Percentiles rank a stretch among this genome's conserved stretches.
phyloP scores from a whole-genome alignment of 495 filamentous ascomycete genomes.

The Apodospora peruviana region DNA sequence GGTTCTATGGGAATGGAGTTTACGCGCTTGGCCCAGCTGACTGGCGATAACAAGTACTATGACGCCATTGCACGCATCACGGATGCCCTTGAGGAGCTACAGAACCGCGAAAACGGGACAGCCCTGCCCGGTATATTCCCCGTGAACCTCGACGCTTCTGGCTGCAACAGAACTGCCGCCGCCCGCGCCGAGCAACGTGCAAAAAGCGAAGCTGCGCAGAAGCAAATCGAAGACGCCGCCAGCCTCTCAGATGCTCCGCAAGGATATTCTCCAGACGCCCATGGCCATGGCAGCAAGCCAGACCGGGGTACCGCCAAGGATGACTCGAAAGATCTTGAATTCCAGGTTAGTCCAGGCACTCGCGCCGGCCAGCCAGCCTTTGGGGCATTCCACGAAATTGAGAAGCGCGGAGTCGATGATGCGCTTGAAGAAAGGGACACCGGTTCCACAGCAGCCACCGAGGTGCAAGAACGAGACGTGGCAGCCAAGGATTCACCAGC shows the following conservation, averaged over 20 bases:
- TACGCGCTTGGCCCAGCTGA: constrained; percentile 87
- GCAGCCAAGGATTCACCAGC: not conserved
- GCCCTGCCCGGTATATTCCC: constrained; percentile 83
- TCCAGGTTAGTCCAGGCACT: not conserved
- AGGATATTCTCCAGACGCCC: constrained; percentile 4
- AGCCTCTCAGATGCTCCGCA: constrained; percentile 2
- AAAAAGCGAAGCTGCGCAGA: constrained; percentile 12
- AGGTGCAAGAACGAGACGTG: not conserved
- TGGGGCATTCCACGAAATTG: not conserved
- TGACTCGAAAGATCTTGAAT: not conserved
- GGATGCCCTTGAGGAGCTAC: constrained; percentile 74
- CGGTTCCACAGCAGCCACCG: not conserved
- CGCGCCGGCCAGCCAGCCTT: not conserved
- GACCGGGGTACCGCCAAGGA: not conserved
- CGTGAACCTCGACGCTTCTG: constrained; percentile 64
- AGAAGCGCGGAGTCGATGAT: not conserved
- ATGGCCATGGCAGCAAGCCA: too few relatives aligned
- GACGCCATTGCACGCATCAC: constrained; percentile 93
- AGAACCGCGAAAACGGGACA: constrained; percentile 55
- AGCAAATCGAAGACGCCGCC: constrained; percentile 15
- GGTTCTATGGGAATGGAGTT: constrained; percentile 93
- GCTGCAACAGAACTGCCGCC: constrained; percentile 44
- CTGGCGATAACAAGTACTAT: constrained; percentile 81
- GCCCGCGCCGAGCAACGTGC: constrained; percentile 11
- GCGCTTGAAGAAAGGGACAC: not conserved